phyloP scores from a whole-genome alignment of 768 basidiomycete species.

The Lepiota subincarnata region DNA sequence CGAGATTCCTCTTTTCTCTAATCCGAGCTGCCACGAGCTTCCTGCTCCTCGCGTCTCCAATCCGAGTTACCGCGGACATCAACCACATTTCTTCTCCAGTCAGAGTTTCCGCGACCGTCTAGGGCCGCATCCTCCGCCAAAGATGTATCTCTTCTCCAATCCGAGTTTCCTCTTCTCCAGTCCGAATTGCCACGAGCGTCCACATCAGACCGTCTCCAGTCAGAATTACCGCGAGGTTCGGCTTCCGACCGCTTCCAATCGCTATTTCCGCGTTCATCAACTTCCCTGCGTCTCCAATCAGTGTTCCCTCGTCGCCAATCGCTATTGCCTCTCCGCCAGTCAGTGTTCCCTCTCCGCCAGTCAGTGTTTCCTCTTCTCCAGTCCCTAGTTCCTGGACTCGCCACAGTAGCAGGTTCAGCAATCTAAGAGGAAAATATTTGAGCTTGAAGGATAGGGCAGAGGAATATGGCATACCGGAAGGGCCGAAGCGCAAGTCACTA shows the following conservation, averaged over 20 bases:
- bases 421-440: conserved; percentile 14
- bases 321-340: conserved; percentile 17
- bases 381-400: conserved; percentile 10
- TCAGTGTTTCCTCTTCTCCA: conserved; percentile 14
- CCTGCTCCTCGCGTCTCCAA: conserved; percentile 19
- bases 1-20: conserved; percentile 13
- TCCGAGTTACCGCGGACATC: conserved; percentile 19
- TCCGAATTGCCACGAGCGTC: conserved; percentile 5
- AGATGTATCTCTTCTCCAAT: conserved; percentile 11
- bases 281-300: conserved; percentile 14
- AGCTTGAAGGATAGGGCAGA: conserved; percentile 3
- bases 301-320: conserved; percentile 9
- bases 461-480: conserved; percentile 30
- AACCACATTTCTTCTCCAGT: conserved; percentile 15
- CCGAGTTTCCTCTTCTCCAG: neutral
- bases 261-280: conserved; percentile 9
- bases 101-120: conserved; percentile 5
- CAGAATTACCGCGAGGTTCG: conserved; percentile 11
- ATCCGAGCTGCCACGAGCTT: conserved; percentile 14
- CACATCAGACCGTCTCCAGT: conserved; percentile 19
- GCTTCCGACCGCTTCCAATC: conserved; percentile 14
- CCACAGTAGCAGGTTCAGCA: conserved; percentile 17
- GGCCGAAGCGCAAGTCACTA: conserved; percentile 30
- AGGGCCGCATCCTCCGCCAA: conserved; percentile 7
- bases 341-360: conserved; percentile 8